These are phyloP conservation scores for Suillus sp. DNA, from an alignment of 768 basidiomycete genomes.

Conservation along the genomic window DNA sequence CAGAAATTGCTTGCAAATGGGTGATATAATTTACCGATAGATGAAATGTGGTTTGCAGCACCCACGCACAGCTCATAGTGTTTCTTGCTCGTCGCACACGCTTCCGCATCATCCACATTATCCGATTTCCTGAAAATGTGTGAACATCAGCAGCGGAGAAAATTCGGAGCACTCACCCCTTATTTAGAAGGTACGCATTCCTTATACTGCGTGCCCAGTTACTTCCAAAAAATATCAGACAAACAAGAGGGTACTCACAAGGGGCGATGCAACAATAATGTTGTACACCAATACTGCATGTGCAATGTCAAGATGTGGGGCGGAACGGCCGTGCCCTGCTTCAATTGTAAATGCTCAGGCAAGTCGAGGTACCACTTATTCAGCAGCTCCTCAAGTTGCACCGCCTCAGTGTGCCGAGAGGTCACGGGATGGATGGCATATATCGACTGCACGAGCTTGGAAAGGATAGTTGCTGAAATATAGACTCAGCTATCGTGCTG, in stretches of 20 bases:
- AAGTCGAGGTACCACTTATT: conserved; percentile 79
- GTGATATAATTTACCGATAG: conserved; percentile 50
- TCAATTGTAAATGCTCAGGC: conserved; percentile 66
- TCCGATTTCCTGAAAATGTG: conserved; percentile 36
- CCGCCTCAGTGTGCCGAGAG: conserved; percentile 59
- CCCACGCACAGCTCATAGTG: conserved; percentile 73
- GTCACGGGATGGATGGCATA: conserved; percentile 63
- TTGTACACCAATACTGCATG: conserved; percentile 87
- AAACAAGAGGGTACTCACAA: conserved; percentile 53
- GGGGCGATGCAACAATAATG: conserved; percentile 72
- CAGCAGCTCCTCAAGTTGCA: conserved; percentile 58
- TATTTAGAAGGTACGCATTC: conserved; percentile 33
- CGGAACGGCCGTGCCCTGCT: conserved; percentile 49
- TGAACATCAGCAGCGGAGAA: neutral
- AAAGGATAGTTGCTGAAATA: conserved; percentile 62
- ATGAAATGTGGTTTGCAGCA: conserved; percentile 79
- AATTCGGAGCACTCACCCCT: conserved; percentile 35
- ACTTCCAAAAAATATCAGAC: conserved; percentile 5
- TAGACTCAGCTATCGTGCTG: conserved; percentile 12
- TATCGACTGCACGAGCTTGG: conserved; percentile 67
- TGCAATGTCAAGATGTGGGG: conserved; percentile 76
- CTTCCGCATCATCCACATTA: conserved; percentile 53
- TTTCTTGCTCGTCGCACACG: conserved; percentile 55
- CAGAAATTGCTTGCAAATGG: neutral
- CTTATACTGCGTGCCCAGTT: conserved; percentile 25